These are phyloP conservation scores for Trichoderma gracile DNA, from an alignment of 2,329 filamentous ascomycete species.

Conservation along the genomic window DNA sequence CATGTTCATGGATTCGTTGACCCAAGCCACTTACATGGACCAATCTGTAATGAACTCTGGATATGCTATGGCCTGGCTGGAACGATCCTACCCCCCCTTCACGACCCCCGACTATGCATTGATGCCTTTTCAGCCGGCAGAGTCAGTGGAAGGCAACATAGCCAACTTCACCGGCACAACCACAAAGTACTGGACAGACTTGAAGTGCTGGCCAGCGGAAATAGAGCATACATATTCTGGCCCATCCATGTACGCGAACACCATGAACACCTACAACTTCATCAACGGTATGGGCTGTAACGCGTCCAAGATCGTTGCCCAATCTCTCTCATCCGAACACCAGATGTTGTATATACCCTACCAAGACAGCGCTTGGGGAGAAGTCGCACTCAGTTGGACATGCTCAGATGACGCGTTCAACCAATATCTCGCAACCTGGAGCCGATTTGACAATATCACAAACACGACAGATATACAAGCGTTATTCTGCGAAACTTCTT, in stretches of 20 bases:
- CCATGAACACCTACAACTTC: slow-evolving; percentile 38
- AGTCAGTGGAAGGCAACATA: background rate
- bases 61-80: slow-evolving; percentile 49
- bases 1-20: background rate
- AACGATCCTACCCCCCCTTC: slow-evolving; percentile 46
- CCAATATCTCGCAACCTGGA: slow-evolving; percentile 14
- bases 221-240: background rate
- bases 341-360: slow-evolving; percentile 19
- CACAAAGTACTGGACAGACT: slow-evolving; percentile 40
- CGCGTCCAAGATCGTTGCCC: no score
- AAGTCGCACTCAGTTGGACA: slow-evolving; percentile 35
- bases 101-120: slow-evolving; percentile 46
- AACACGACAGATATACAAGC: slow-evolving; percentile 40
- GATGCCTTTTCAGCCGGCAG: slow-evolving; percentile 42
- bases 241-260: slow-evolving; percentile 38
- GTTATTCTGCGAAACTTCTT: slow-evolving; percentile 11
- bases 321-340: background rate
- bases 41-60: slow-evolving; percentile 44
- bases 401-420: background rate
- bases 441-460: slow-evolving; percentile 34
- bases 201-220: slow-evolving; percentile 41
- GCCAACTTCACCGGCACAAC: slow-evolving; percentile 35
- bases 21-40: slow-evolving; percentile 34
- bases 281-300: background rate
- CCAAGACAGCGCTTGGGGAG: slow-evolving; percentile 34